Base-by-base conservation (phyloP, 73 alveolate species). In the Effrenium voratum region DNA sequence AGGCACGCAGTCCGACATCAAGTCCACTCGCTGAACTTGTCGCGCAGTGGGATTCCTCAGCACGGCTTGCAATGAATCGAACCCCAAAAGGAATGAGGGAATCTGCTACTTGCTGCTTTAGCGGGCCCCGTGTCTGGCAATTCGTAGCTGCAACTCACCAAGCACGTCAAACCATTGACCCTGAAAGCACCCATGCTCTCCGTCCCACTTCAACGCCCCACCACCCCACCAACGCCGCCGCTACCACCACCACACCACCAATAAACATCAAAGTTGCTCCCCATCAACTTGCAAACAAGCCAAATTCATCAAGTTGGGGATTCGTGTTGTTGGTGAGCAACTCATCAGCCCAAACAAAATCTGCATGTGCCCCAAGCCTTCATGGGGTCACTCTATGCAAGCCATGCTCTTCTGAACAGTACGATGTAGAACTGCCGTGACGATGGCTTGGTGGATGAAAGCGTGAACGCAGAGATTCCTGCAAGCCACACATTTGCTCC, bases 401-500 rank as follows among this genome's bases (percentile, higher is more conserved):
- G 19, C 19, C 63, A 52, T 52, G 63, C 19, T 52, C 63, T 8
- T 90, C 87, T 90, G 96, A 73, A 90, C 96, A n/a, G 87, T 87
- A 66, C 96, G 96, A 68, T 90, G 96, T 87, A 90, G 73, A 66
- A 90, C 96, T 45, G 96, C 96, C 12, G 96, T 90, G 3, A 46
- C 75, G 32, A 90, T 44, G n/a, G 96, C 96, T 57, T 90, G 87
- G 75, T 90, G 96, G 79, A 90, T 68, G 75, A 90, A 90, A 24
- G 68, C 96, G 87, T 90, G 96, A 24, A 90, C 96, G 16, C 95
- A 87, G 34, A 87, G 59, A 38, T 87, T 87, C 95, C 95, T 87
- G 83, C 52, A 30, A 45, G 16, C 15, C 63, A n/a, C 16, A 16
- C 16, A 0, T 10, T 0, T 40, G 41, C 79, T 24, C 8, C 79